Evolutionary conservation across 2,329 filamentous ascomycete genomes (phyloP), one percentile per base, ranked within the genome.

Genomic region (Colletotrichum sp.): DNA sequence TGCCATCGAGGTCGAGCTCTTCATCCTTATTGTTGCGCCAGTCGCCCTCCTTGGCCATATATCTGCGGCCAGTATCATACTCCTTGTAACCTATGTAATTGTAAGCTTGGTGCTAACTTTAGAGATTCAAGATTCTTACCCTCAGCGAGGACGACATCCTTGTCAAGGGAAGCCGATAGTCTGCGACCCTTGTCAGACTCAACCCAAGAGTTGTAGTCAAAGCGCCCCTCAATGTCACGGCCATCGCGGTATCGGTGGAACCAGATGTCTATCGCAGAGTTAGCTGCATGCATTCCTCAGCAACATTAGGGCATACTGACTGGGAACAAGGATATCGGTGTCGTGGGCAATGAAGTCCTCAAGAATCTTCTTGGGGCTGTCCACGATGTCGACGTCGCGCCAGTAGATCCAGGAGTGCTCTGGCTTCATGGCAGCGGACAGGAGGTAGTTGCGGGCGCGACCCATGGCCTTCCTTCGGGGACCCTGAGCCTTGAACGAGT

Each of bases 351-450:
- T 94, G 80, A 99, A 98, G 82, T 99, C 97, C 86, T 99, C 96
- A 39, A 99, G 89, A 77, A 99, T 98, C 82, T 91, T 93, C 78
- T 91, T 90, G 3, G 96, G 95, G 83, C 94, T 98, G 82, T 99
- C 96, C 63, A 95, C 93, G 80, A 99, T 98, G 84, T 99, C 97
- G 66, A 98, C 96, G 84, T 99, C 97, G 76, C 97, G 92, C 97
- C 97, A 99, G 85, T 98, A 99, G 10, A 99, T 96, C 97, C 97
- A 99, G 10, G 96, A 96, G 83, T 99, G 97, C 77, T 99, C 96
- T 0, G 96, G 93, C 87, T 98, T 98, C 81, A 99, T 83, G 5
- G 97, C 94, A 1, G 95, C 90, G 36, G 93, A 92, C 3, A 99
- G 91, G 24, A 99, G 89, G 84, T 98, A 99, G 84, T 99, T 99